phyloP scores from a whole-genome alignment of 352 stramenopile species.

The Thraustochytrium striatum region DNA sequence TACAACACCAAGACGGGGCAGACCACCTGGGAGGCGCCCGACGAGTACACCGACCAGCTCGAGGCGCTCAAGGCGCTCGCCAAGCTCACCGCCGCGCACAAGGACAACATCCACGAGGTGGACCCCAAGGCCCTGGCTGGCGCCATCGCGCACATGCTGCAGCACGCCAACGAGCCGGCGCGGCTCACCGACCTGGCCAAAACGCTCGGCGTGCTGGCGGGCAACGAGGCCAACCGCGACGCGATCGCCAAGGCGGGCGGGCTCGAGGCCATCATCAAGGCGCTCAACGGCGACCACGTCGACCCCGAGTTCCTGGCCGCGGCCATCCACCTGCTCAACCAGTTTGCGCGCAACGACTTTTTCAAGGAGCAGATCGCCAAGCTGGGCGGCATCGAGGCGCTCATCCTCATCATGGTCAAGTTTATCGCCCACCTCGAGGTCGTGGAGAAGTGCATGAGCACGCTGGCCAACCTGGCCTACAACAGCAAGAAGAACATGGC shows the following conservation, averaged over 20 bases:
- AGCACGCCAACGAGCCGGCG: conserved; percentile 25
- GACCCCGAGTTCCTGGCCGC: conserved; percentile 49
- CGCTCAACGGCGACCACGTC: conserved; percentile 44
- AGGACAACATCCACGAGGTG: conserved; percentile 34
- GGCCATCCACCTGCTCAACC: conserved; percentile 49
- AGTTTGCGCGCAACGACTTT: conserved; percentile 49
- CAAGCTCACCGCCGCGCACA: conserved; percentile 11
- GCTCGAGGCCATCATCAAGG: conserved; percentile 51
- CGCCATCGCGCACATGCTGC: conserved; percentile 7
- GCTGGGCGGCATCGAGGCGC: conserved; percentile 48
- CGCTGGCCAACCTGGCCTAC: conserved; percentile 53
- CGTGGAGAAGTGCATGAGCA: conserved; percentile 29
- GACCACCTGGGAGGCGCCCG: conserved; percentile 53
- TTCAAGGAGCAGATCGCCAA: conserved; percentile 51
- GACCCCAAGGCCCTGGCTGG: not conserved
- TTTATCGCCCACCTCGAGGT: conserved; percentile 49
- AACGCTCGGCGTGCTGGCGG: conserved; percentile 34
- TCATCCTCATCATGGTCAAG: conserved; percentile 53
- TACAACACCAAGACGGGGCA: conserved; percentile 55
- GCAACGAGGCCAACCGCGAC: conserved; percentile 46
- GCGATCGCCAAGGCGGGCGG: conserved; percentile 45
- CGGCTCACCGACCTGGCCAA: conserved; percentile 23
- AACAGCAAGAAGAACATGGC: conserved; percentile 47
- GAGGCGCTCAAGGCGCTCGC: conserved; percentile 11
- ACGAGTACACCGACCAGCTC: conserved; percentile 46